phyloP scores from a whole-genome alignment of 306 rosid species.

The Vigna mungo region DNA sequence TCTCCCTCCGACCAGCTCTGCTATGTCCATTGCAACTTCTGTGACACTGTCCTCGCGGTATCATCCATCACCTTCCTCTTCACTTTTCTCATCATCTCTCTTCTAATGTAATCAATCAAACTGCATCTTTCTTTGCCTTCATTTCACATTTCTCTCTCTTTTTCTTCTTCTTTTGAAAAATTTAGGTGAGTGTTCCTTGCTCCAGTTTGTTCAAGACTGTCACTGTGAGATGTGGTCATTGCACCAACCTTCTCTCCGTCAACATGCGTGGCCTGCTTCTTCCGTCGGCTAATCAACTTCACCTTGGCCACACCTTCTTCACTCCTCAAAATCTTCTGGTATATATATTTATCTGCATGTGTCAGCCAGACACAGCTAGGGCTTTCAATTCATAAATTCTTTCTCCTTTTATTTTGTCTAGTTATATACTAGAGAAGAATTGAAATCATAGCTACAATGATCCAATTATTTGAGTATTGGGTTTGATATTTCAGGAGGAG shows the following conservation, averaged over 20 bases:
- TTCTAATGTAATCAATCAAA: not conserved
- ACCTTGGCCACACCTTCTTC: conserved; percentile 71
- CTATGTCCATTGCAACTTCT: conserved; percentile 94
- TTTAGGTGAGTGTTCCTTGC: conserved; percentile 92
- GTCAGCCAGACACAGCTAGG: not conserved
- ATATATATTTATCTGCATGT: not conserved
- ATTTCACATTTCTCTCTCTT: not conserved
- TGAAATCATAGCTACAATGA: not conserved
- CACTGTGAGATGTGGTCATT: conserved; percentile 95
- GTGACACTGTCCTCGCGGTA: conserved; percentile 96
- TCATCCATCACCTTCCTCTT: not conserved
- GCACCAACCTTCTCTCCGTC: conserved; percentile 90
- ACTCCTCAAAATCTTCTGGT: conserved; percentile 81
- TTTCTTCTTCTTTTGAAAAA: not conserved
- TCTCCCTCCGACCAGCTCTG: conserved; percentile 95
- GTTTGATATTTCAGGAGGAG: conserved; percentile 68
- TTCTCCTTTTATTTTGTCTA: not conserved
- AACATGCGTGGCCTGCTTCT: conserved; percentile 79
- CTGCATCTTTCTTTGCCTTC: not conserved
- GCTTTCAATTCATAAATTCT: not conserved
- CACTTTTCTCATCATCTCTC: not conserved
- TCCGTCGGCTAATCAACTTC: conserved; percentile 73
- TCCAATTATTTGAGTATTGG: conserved; percentile 11
- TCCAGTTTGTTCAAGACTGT: conserved; percentile 90
- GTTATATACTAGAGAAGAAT: not conserved